Evolutionary conservation across 441 rosid genomes (phyloP).

Genomic region (Geranium incanum): DNA sequence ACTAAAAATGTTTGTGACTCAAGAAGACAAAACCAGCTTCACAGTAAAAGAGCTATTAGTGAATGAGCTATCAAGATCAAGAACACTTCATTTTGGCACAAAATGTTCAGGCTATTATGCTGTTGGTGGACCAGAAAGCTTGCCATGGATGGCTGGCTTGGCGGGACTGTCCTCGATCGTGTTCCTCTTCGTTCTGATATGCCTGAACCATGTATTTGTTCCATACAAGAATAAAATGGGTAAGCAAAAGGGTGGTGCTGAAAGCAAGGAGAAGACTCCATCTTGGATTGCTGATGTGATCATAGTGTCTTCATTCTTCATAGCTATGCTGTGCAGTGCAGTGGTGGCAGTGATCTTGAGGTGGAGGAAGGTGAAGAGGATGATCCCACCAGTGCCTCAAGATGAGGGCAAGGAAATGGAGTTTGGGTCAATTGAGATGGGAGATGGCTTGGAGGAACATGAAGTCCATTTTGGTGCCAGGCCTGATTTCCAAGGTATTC

Average conservation of each 20-base stretch:
- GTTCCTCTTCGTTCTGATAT: constrained; percentile 44
- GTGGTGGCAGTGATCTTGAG: constrained; percentile 18
- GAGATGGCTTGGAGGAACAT: constrained; percentile 36
- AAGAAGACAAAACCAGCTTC: constrained; percentile 32
- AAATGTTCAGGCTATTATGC: constrained; percentile 34
- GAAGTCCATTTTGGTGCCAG: constrained; percentile 59
- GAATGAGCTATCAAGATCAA: constrained; percentile 34
- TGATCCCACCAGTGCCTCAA: constrained; percentile 8
- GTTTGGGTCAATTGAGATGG: constrained; percentile 21
- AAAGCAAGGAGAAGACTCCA: constrained; percentile 19
- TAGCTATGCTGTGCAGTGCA: constrained; percentile 13
- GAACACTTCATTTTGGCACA: constrained; percentile 37
- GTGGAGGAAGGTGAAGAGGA: constrained; percentile 19
- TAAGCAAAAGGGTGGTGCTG: constrained; percentile 10
- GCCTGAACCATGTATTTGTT: constrained; percentile 45
- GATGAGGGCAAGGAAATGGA: constrained; percentile 21
- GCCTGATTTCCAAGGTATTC: constrained; percentile 62
- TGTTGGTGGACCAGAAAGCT: constrained; percentile 45
- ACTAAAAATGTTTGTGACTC: constrained; percentile 56
- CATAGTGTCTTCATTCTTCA: constrained; percentile 15
- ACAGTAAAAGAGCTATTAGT: constrained; percentile 40
- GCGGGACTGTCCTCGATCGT: constrained; percentile 33
- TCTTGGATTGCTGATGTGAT: constrained; percentile 19
- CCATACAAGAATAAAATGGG: constrained; percentile 35
- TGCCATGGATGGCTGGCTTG: constrained; percentile 35